Base-by-base conservation (phyloP, 139 green algal species). In the Tetraselmis striata region DNA sequence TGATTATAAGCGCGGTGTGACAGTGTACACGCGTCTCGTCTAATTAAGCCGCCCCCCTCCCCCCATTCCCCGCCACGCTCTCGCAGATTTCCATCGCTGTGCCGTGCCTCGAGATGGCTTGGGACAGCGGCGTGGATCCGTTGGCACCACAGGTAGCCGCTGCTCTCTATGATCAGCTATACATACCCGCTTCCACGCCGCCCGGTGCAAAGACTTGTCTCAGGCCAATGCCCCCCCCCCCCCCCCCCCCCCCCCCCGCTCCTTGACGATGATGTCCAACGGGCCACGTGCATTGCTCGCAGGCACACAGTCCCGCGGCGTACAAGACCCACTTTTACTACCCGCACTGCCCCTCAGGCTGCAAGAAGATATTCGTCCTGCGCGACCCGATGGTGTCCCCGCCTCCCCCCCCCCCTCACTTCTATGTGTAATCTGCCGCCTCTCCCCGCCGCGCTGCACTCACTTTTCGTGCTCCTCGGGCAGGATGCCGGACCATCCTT, bases 251-350 rank as follows among this genome's bases (percentile, higher is more conserved):
- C n/a, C n/a, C n/a, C n/a, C n/a, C n/a, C n/a, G n/a, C n/a, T n/a
- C n/a, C n/a, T n/a, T n/a, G n/a, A n/a, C n/a, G n/a, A n/a, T n/a
- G n/a, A n/a, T n/a, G n/a, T n/a, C n/a, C n/a, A n/a, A n/a, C n/a
- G n/a, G n/a, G n/a, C n/a, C n/a, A n/a, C n/a, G n/a, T n/a, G n/a
- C n/a, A n/a, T n/a, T n/a, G n/a, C n/a, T n/a, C n/a, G n/a, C n/a
- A n/a, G n/a, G n/a, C n/a, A n/a, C n/a, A n/a, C 45, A 5, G 45
- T 67, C 45, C 45, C 5, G 45, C 45, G 45, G 30, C 87, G 18
- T 91, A 81, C 86, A 91, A 90, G 29, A 90, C 87, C 0, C 87
- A 91, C 75, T 84, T 79, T 1, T 87, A 81, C 79, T 83, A 84
- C 28, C 83, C 11, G 2, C 32, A 87, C 77, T 83, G 59, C 28